These are phyloP conservation scores for Phytophthora syringae DNA, from an alignment of 352 stramenopile genomes.

Conservation along the genomic window DNA sequence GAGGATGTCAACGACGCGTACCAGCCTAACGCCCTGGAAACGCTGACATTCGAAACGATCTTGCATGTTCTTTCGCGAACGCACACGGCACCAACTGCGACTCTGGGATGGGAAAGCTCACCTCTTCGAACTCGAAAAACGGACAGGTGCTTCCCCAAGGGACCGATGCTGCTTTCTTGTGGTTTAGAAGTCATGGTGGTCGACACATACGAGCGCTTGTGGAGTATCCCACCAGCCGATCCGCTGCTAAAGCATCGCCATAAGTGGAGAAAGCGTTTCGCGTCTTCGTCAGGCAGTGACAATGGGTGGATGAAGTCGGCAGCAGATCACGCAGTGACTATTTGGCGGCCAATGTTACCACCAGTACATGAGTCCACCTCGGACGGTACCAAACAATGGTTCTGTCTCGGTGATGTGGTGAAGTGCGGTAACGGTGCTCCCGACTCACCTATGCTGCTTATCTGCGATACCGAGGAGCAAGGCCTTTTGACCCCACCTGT, in stretches of 20 bases:
- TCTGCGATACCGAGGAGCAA: slow-evolving; percentile 56
- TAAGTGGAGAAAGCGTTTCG: slow-evolving; percentile 77
- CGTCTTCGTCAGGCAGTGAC: slow-evolving; percentile 6
- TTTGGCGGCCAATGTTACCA: slow-evolving; percentile 75
- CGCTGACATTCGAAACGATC: slow-evolving; percentile 78
- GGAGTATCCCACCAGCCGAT: slow-evolving; percentile 82
- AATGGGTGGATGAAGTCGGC: slow-evolving; percentile 50
- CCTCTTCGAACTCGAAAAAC: slow-evolving; percentile 42
- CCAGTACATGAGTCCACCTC: slow-evolving; percentile 37
- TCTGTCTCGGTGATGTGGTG: slow-evolving; percentile 74
- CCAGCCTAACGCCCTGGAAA: slow-evolving; percentile 50
- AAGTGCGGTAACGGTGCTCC: slow-evolving; percentile 67
- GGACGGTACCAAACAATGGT: slow-evolving; percentile 53
- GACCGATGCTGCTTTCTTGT: slow-evolving; percentile 68
- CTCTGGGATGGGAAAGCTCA: slow-evolving; percentile 56
- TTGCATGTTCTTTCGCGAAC: slow-evolving; percentile 80
- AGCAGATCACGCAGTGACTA: slow-evolving; percentile 64
- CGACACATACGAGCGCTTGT: slow-evolving; percentile 80
- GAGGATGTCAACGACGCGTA: slow-evolving; percentile 27
- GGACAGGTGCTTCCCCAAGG: slow-evolving; percentile 71
- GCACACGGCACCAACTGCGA: slow-evolving; percentile 43
- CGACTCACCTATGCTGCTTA: slow-evolving; percentile 59
- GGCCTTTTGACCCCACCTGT: slow-evolving; percentile 65
- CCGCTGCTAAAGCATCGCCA: slow-evolving; percentile 80
- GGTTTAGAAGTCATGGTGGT: slow-evolving; percentile 80